phyloP scores from a whole-genome alignment of 1,284 basidiomycete genomes.

The Puccinia hordei region DNA sequence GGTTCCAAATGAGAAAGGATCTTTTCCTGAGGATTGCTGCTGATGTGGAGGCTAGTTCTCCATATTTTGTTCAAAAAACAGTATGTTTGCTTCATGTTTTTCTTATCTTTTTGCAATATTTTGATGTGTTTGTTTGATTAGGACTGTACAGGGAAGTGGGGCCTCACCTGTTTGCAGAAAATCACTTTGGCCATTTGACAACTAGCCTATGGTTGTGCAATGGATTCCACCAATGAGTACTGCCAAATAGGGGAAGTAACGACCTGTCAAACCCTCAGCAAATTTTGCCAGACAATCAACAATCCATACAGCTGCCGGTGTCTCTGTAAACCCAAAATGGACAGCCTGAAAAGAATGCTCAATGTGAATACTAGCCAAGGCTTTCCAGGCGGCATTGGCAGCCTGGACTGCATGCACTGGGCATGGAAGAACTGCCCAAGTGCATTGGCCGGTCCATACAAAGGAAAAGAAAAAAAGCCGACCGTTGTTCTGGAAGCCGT shows the following conservation, averaged over 20 bases:
- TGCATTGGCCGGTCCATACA: constrained; percentile 12
- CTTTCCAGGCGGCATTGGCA: constrained; percentile 30
- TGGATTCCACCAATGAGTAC: no score
- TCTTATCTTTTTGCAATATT: background rate
- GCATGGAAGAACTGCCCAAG: constrained; percentile 31
- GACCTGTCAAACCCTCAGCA: no score
- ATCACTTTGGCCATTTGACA: background rate
- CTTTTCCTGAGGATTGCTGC: constrained; percentile 11
- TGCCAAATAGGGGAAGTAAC: no score
- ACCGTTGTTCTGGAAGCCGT: constrained; percentile 22
- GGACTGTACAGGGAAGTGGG: background rate
- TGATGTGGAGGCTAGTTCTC: background rate
- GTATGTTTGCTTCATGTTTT: constrained; percentile 1
- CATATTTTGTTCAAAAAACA: constrained; percentile 12
- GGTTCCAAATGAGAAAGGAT: no score
- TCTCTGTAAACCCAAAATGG: background rate
- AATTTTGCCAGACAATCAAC: no score
- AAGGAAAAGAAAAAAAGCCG: constrained; percentile 29
- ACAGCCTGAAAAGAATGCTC: background rate
- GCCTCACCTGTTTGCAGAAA: background rate
- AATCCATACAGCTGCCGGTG: background rate
- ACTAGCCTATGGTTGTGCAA: constrained; percentile 29
- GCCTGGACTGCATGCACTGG: constrained; percentile 39
- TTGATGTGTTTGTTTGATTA: background rate
- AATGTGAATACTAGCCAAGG: background rate